Conservation (phyloP, 352 stramenopile species). For the Globisporangium nunn region DNA sequence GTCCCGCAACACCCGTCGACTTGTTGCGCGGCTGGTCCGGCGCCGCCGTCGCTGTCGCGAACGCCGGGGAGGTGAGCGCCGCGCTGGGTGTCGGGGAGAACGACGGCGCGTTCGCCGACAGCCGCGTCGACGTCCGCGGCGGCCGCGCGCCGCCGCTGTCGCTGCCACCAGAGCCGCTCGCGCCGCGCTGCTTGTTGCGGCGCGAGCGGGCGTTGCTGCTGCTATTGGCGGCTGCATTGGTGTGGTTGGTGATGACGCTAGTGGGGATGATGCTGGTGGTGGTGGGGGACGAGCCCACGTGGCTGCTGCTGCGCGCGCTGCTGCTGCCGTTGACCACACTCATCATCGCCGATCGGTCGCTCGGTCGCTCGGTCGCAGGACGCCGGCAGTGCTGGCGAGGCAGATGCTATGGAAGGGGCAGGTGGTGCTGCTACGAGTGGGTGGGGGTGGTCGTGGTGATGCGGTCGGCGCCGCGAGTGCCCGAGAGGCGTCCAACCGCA, state of each 20-base stretch:
- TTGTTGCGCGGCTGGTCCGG: neutral
- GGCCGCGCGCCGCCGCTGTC: neutral
- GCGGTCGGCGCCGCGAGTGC: neutral
- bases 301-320: slow-evolving; percentile 17
- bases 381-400: neutral
- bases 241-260: slow-evolving; percentile 7
- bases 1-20: too few species aligned
- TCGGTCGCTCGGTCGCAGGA: neutral
- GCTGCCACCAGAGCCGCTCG: slow-evolving; percentile 4
- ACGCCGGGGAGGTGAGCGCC: neutral
- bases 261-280: slow-evolving; percentile 18
- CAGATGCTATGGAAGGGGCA: too few species aligned
- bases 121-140: neutral
- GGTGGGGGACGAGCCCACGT: slow-evolving; percentile 18
- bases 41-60: slow-evolving; percentile 4
- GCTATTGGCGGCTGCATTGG: neutral
- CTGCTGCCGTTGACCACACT: slow-evolving; percentile 25
- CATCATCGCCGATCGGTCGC: slow-evolving; percentile 10
- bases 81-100: slow-evolving; percentile 5
- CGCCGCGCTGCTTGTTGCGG: slow-evolving; percentile 8
- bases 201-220: neutral
- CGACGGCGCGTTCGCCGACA: slow-evolving; percentile 9
- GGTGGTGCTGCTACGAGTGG: neutral
- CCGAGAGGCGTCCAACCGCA: neutral
- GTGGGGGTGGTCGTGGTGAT: neutral